phyloP scores from a whole-genome alignment of 78 protist species.

The Thecamonas trahens region DNA sequence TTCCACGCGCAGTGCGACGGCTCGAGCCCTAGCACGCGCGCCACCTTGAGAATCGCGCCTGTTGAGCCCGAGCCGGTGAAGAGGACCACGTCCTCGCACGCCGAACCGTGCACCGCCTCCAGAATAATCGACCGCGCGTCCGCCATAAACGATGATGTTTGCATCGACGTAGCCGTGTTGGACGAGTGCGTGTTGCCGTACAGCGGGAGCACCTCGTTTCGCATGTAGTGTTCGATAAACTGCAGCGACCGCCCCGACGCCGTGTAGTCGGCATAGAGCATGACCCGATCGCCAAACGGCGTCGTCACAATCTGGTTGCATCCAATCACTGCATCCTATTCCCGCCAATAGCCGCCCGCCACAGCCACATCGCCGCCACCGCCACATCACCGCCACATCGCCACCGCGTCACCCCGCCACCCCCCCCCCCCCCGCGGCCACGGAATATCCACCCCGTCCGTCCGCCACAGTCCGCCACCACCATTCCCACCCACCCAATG shows the following conservation, averaged over 20 bases:
- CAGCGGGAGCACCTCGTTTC: slow-evolving; percentile 30
- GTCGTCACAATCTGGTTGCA: not conserved
- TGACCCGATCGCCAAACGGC: slow-evolving; percentile 27
- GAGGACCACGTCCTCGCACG: slow-evolving; percentile 13
- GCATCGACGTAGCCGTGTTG: slow-evolving; percentile 19
- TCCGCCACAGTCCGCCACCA: no score
- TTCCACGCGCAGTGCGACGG: no score
- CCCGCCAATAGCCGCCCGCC: no score
- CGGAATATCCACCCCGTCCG: no score
- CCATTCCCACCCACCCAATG: no score
- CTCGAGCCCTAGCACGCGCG: not conserved
- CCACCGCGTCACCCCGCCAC: no score
- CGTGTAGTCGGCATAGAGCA: slow-evolving; percentile 50
- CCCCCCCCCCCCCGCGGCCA: no score
- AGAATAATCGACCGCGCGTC: slow-evolving; percentile 32
- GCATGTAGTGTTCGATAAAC: slow-evolving; percentile 42
- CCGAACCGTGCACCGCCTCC: not conserved
- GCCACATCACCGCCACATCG: no score
- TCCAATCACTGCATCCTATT: no score
- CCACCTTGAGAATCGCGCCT: slow-evolving; percentile 26
- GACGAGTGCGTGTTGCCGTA: slow-evolving; percentile 79
- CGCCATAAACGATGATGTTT: slow-evolving; percentile 14
- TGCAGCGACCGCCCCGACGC: slow-evolving; percentile 55
- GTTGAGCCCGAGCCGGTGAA: slow-evolving; percentile 60
- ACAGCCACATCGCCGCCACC: no score